These are phyloP conservation scores for Trametes pubescens DNA, from an alignment of 1,284 basidiomycete genomes.

Conservation along the genomic window DNA sequence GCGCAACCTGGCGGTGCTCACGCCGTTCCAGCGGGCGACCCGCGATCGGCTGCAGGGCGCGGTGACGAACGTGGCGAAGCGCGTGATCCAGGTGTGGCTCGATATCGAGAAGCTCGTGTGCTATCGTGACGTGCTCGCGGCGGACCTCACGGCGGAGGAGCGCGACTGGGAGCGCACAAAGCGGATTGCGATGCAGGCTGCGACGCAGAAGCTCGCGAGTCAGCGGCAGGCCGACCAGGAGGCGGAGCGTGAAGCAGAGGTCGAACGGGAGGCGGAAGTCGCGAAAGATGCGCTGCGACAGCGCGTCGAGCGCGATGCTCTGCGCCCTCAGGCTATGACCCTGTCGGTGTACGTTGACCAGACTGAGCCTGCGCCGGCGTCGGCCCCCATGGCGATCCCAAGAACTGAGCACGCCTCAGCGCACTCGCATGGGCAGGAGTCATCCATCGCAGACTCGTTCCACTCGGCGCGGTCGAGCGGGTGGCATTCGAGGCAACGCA, in stretches of 20 bases:
- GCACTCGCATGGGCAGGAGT: slow-evolving; percentile 46
- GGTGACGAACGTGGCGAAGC: slow-evolving; percentile 71
- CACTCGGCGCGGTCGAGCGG: slow-evolving; percentile 61
- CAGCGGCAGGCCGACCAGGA: slow-evolving; percentile 34
- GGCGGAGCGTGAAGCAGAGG: slow-evolving; percentile 15
- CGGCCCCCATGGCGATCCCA: slow-evolving; percentile 33
- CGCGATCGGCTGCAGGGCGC: slow-evolving; percentile 75
- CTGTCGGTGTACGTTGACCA: slow-evolving; percentile 51
- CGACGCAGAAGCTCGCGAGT: slow-evolving; percentile 69
- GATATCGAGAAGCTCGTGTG: slow-evolving; percentile 78
- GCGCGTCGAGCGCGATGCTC: slow-evolving; percentile 5
- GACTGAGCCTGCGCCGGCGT: slow-evolving; percentile 29
- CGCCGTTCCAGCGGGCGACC: slow-evolving; percentile 87
- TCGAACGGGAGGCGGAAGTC: slow-evolving; percentile 17
- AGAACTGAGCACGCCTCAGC: slow-evolving; percentile 29
- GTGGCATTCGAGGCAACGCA: slow-evolving; percentile 30
- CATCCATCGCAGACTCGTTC: slow-evolving; percentile 62
- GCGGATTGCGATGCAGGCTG: slow-evolving; percentile 74
- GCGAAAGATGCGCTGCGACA: slow-evolving; percentile 7
- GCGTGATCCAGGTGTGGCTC: slow-evolving; percentile 73
- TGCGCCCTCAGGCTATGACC: slow-evolving; percentile 52
- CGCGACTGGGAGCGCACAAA: slow-evolving; percentile 75
- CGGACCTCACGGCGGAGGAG: slow-evolving; percentile 79
- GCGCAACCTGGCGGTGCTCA: slow-evolving; percentile 85
- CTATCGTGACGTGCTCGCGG: slow-evolving; percentile 77